These are phyloP conservation scores for Colletotrichum sublineola DNA, from an alignment of 2,329 filamentous ascomycete genomes.

Conservation along the genomic window DNA sequence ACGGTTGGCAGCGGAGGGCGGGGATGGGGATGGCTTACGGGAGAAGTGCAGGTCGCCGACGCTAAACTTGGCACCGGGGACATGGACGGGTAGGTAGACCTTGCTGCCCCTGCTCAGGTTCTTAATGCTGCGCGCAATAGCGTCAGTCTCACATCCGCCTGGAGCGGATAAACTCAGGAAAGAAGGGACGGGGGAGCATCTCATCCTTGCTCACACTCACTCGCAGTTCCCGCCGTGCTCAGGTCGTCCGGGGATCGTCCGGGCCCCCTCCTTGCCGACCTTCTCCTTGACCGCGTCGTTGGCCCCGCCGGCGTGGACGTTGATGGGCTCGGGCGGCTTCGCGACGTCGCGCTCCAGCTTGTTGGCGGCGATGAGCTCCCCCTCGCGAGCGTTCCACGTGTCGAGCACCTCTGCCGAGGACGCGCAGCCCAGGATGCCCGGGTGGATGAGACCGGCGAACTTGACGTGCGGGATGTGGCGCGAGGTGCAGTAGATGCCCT, in stretches of 20 bases:
- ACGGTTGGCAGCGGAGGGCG: background rate
- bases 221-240: slow-evolving; percentile 94
- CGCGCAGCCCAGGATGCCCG: slow-evolving; percentile 90
- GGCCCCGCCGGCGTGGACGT: slow-evolving; percentile 79
- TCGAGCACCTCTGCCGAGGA: slow-evolving; percentile 82
- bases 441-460: slow-evolving; percentile 91
- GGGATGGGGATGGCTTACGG: slow-evolving; percentile 55
- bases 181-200: background rate
- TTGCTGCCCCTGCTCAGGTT: slow-evolving; percentile 84
- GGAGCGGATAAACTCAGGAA: background rate
- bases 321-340: slow-evolving; percentile 78
- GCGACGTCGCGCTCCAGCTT: slow-evolving; percentile 80
- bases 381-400: slow-evolving; percentile 88
- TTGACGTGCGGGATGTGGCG: slow-evolving; percentile 89
- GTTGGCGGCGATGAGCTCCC: slow-evolving; percentile 79
- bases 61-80: slow-evolving; percentile 87
- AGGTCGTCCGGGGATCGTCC: slow-evolving; percentile 86
- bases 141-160: slow-evolving; percentile 28
- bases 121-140: slow-evolving; percentile 69
- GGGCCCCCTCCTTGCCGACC: slow-evolving; percentile 82
- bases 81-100: slow-evolving; percentile 89
- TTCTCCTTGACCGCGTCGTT: slow-evolving; percentile 70
- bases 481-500: slow-evolving; percentile 78
- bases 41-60: slow-evolving; percentile 92
- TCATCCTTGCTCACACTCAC: slow-evolving; percentile 43